Conservation (phyloP, 2,329 filamentous ascomycete species). For the Diaporthe sp. region DNA sequence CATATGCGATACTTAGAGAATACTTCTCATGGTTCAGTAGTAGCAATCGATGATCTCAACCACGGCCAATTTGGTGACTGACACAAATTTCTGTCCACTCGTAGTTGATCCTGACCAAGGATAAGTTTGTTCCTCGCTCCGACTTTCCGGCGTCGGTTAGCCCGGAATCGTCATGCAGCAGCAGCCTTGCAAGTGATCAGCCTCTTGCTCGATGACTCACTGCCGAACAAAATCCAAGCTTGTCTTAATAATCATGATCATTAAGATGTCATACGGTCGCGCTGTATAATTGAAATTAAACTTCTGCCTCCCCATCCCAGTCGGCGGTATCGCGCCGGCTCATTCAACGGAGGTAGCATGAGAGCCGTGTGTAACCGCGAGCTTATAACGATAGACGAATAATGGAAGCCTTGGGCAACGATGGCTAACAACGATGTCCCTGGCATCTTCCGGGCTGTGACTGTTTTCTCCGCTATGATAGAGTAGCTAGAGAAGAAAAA, state of each 20-base stretch:
- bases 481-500: neutral
- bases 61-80: too few relatives aligned
- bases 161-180: neutral
- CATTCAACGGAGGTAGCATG: neutral
- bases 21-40: too few relatives aligned
- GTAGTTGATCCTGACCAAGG: too few relatives aligned
- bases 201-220: neutral
- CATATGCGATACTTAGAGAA: too few relatives aligned
- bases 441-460: neutral
- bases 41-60: too few relatives aligned
- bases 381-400: neutral
- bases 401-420: neutral
- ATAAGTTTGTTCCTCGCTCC: neutral
- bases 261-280: neutral
- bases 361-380: constrained; percentile 13
- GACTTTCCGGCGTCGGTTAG: neutral
- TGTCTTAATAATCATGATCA: neutral
- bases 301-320: too few relatives aligned
- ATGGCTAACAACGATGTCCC: neutral
- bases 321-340: neutral
- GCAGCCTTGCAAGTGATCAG: neutral
- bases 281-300: neutral
- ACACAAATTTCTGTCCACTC: too few relatives aligned
- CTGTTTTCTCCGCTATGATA: neutral
- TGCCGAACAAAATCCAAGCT: neutral